Evolutionary conservation across 805 yeast genomes (phyloP), one percentile per base, ranked within the genome.

Genomic region (Hyphopichia homilentoma): DNA sequence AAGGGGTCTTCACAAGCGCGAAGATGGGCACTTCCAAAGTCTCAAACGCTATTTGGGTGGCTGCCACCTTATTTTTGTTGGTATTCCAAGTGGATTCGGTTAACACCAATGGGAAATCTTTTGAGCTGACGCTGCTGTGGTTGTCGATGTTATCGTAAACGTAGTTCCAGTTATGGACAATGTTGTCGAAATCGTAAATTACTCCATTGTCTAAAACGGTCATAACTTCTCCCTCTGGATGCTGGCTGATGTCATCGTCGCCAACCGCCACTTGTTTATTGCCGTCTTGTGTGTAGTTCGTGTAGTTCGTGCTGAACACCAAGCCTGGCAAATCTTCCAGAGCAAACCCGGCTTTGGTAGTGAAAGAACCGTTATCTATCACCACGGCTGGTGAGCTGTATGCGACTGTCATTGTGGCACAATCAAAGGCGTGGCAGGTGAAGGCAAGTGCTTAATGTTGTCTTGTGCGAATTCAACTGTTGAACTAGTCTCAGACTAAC

Each of bases 41-140:
- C 48, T 83, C 89, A 53, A 89, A 84, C 3, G 85, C 94, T 29
- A 83, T 52, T 47, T 86, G 86, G 28, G 80, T 70, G 8, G 84
- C 70, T 33, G 73, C 70, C 7, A 66, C 50, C 43, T 75, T 73
- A 48, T 73, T 75, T 43, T 77, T 74, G 39, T 69, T 59, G 14
- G 81, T 70, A 50, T 78, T 81, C 89, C 93, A 83, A 12, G 78
- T 56, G 44, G 81, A 81, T 52, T 79, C 85, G 9, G 82, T 72
- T 36, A 73, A 55, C 37, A 49, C 78, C 54, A 87, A 61, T 0
- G 95, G 94, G 34, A 68, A 69, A 33, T 86, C 95, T 5, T 61
- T 56, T 1, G 83, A 57, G 17, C 70, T 68, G 4, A 77, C 61
- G 25, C 72, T 41, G 29, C 52, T 52, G 18, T 55, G 51, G 35